phyloP scores from a whole-genome alignment of 257 asterid genomes.

The Rehmannia glutinosa region DNA sequence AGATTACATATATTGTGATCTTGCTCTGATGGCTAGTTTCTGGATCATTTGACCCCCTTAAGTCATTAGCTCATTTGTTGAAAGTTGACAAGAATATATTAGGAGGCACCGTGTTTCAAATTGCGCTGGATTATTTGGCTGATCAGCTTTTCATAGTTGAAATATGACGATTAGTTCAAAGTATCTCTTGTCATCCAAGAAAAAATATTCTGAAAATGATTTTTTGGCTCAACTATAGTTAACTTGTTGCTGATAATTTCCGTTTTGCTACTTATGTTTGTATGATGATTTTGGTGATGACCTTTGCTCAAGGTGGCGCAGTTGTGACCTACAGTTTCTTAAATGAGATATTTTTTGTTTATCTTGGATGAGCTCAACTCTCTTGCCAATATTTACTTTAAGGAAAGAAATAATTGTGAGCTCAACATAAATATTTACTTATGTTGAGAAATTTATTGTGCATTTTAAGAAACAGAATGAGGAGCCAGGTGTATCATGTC shows the following conservation, averaged over 20 bases:
- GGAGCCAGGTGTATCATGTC: neutral
- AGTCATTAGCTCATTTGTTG: neutral
- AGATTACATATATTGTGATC: neutral
- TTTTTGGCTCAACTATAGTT: neutral
- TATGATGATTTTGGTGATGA: neutral
- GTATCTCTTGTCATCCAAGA: neutral
- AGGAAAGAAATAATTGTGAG: neutral
- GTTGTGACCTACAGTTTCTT: constrained; percentile 6
- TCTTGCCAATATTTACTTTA: neutral
- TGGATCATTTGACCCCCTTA: neutral
- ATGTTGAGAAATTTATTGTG: neutral
- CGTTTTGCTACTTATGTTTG: neutral
- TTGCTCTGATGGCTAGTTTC: constrained; percentile 13
- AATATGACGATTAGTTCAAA: neutral
- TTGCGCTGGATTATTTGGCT: neutral
- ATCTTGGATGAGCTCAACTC: neutral
- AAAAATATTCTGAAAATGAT: neutral
- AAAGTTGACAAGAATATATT: neutral
- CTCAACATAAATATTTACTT: neutral
- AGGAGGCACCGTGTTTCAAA: neutral
- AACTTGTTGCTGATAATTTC: constrained; percentile 2
- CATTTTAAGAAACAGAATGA: neutral
- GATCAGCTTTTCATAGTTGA: neutral
- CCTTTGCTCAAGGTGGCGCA: neutral
- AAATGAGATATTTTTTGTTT: neutral